Evolutionary conservation across 306 rosid genomes (phyloP).

Genomic region (Luffa aegyptiaca): DNA sequence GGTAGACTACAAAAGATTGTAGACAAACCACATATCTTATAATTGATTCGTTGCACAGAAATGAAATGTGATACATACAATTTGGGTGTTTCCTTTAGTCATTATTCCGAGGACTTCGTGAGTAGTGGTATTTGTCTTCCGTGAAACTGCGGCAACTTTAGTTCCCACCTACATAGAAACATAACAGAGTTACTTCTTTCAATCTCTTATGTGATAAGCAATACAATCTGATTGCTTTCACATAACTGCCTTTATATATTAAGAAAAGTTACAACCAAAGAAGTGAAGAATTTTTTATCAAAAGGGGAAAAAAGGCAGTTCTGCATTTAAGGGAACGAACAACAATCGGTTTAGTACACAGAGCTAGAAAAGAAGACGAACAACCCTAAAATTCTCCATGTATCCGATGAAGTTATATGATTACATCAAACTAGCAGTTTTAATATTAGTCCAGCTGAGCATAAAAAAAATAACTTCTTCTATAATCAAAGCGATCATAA

Average conservation of each 20-base stretch:
- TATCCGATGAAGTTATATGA: background rate
- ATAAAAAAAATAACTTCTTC: background rate
- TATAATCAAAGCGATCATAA: background rate
- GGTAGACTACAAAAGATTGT: background rate
- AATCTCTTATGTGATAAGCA: background rate
- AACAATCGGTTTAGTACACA: background rate
- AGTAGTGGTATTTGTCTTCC: conserved; percentile 94
- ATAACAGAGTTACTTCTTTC: background rate
- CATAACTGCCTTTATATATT: background rate
- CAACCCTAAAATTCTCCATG: background rate
- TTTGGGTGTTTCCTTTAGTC: conserved; percentile 82
- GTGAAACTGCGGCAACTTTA: conserved; percentile 93
- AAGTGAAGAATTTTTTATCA: background rate
- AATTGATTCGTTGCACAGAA: no score
- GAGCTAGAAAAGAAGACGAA: background rate
- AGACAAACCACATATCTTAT: no score
- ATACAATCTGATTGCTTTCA: background rate
- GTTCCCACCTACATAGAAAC: conserved; percentile 61
- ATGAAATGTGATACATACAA: conserved; percentile 42
- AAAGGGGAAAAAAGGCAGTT: background rate
- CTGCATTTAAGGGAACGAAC: background rate
- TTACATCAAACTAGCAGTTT: background rate
- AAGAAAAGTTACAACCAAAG: background rate
- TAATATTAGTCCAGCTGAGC: background rate
- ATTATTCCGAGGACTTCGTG: conserved; percentile 87